phyloP scores from a whole-genome alignment of 78 protist species.

The Tieghemostelium lacteum region DNA sequence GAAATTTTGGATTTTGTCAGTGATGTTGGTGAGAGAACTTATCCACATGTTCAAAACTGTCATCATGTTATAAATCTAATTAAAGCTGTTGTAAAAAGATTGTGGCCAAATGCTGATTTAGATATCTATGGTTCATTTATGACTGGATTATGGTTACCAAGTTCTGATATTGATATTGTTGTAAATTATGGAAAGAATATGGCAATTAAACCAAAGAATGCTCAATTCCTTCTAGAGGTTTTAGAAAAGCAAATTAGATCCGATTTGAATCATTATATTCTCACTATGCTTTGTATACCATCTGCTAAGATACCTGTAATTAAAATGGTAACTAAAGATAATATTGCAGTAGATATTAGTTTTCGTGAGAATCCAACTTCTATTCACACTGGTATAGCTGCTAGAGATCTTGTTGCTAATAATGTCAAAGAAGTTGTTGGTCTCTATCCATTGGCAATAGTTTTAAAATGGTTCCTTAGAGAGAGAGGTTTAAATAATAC shows the following conservation, averaged over 20 bases:
- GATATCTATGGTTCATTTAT: conserved; percentile 59
- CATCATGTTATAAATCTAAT: conserved; percentile 50
- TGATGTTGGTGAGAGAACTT: conserved; percentile 73
- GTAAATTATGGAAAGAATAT: conserved; percentile 67
- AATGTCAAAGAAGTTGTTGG: conserved; percentile 57
- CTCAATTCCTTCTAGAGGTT: conserved; percentile 64
- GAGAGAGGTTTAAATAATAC: conserved; percentile 77
- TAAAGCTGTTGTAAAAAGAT: conserved; percentile 37
- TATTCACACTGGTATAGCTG: conserved; percentile 66
- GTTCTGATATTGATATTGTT: conserved; percentile 62
- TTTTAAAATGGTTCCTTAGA: conserved; percentile 73
- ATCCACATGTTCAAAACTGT: conserved; percentile 75
- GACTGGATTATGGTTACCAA: conserved; percentile 71
- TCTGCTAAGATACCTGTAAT: conserved; percentile 72
- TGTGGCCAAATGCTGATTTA: conserved; percentile 72
- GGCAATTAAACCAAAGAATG: conserved; percentile 70
- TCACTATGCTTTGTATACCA: conserved; percentile 66
- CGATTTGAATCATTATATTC: conserved; percentile 40
- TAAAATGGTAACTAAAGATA: conserved; percentile 61
- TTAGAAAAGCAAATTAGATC: conserved; percentile 62
- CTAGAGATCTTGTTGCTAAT: conserved; percentile 55
- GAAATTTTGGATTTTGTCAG: conserved; percentile 72
- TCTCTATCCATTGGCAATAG: conserved; percentile 59
- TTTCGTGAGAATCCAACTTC: conserved; percentile 72
- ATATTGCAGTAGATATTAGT: conserved; percentile 62